These are phyloP conservation scores for Talinum fruticosum DNA, from an alignment of 148 eudicot species.

Conservation along the genomic window DNA sequence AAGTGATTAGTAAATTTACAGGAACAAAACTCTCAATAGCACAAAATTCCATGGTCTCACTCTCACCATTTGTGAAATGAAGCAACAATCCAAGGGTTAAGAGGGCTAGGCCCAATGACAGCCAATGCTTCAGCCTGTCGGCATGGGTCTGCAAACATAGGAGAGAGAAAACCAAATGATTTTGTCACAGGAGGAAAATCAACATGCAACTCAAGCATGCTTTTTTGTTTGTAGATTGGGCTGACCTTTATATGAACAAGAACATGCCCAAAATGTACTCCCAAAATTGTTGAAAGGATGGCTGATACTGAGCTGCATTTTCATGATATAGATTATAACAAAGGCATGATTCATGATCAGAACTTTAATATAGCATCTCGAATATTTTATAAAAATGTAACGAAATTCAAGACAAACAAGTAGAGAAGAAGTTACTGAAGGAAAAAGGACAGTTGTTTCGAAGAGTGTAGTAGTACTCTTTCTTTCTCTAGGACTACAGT, in stretches of 20 bases:
- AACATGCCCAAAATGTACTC: slow-evolving; percentile 87
- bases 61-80: slow-evolving; percentile 72
- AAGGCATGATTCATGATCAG: background rate
- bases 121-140: slow-evolving; percentile 73
- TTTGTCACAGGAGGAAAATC: background rate
- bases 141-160: slow-evolving; percentile 51
- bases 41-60: slow-evolving; percentile 27
- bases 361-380: background rate
- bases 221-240: slow-evolving; percentile 2
- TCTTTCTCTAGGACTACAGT: no score
- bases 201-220: background rate
- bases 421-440: background rate
- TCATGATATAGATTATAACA: background rate
- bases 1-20: slow-evolving; percentile 2
- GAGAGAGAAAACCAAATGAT: slow-evolving; percentile 3
- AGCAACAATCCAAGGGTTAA: slow-evolving; percentile 55
- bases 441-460: no score
- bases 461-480: no score
- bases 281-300: slow-evolving; percentile 68
- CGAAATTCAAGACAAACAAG: background rate
- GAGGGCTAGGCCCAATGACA: slow-evolving; percentile 54
- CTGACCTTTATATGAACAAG: slow-evolving; percentile 73
- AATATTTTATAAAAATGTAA: background rate
- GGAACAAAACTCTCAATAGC: background rate
- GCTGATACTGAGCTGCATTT: slow-evolving; percentile 78